Evolutionary conservation across 2,329 filamentous ascomycete species (phyloP), one percentile per base, ranked within the genome.

Genomic region (Rachicladosporium sp.): DNA sequence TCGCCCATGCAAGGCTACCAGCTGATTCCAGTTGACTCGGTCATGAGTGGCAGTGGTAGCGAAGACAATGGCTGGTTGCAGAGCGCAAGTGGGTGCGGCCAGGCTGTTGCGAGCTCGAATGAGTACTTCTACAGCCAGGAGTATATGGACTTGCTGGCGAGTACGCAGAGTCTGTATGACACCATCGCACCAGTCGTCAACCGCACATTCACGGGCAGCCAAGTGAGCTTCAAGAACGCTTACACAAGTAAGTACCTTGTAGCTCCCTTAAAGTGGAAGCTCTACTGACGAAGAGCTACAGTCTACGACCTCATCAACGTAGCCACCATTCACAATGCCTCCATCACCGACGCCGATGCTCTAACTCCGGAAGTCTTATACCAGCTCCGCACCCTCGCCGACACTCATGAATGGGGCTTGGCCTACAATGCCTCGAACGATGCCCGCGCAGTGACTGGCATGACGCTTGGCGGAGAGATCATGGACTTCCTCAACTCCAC

Each of bases 1-100:
- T 67, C 78, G 2, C 86, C 88, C 0, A 64, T 93, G 53, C 68
- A 75, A 44, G 87, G 87, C 21, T 93, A 86, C 57, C 88, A 94
- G 62, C 74, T 91, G 45, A 80, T 93, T 49, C 82, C 84, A n/a
- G 67, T 95, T 41, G 73, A 78, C 43, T 65, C 73, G 3, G 68
- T 82, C 19, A 58, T 67, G 2, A 69, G 66, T 2, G 76, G 76
- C 58, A 56, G 76, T 10, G 78, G 78, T 38, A 70, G 68, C 40
- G 73, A 73, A 55, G 65, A 74, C 50, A 60, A 61, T 4, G 64
- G 63, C 38, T 78, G 75, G 76, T 57, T 80, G 21, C 73, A 79
- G 51, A 68, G 70, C 43, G 63, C 71, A 5, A 70, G 64, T 37
- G 66, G 65, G 46, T 79, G 75, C 56, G 62, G 63, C 10, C 70